Evolutionary conservation across 2,329 filamentous ascomycete genomes (phyloP), one percentile per base, ranked within the genome.

Genomic region (Sporothrix variecibatus): DNA sequence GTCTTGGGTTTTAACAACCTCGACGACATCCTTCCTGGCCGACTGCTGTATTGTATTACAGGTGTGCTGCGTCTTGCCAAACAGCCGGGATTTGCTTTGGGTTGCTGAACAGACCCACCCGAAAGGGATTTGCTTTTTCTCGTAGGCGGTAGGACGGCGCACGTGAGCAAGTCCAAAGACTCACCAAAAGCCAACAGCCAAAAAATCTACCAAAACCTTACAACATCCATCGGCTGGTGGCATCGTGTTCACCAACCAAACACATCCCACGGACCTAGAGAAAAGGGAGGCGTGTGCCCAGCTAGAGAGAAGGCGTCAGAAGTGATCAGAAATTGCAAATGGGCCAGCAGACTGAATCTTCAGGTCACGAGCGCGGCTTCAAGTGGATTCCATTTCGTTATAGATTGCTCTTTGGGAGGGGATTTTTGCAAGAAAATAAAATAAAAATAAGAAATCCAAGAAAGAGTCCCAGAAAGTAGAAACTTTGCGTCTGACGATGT

Each of bases 361-460:
- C 49, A 28, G 46, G 60, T 74, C 73, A 74, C 73, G 73, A 72
- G 73, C 20, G 43, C 64, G 23, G 40, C 60, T 4, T 60, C 60
- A 72, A 72, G 75, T 76, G 75, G 75, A 73, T 76, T 75, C 60
- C 11, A 64, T 75, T 53, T 43, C 56, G 72, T 75, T 72, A 74
- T 76, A 68, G 71, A 75, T 72, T 76, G 72, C 75, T 76, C 75
- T 62, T 72, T 49, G 38, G n/a, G n/a, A 67, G 38, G 31, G 31
- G 34, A 43, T 49, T 49, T 40, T n/a, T n/a, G 8, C 11, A 49
- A 67, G 11, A 26, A 67, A 23, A 43, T 3, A 23, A 43, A 17
- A 49, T 8, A 26, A 65, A 34, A 34, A 34, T 8, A 34, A 34
- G 34, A 34, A 2, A 34, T 8, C 34, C 34, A 12, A 51, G 51